These are phyloP conservation scores for Malassezia furfur DNA, from an alignment of 1,284 basidiomycete genomes.

Conservation along the genomic window DNA sequence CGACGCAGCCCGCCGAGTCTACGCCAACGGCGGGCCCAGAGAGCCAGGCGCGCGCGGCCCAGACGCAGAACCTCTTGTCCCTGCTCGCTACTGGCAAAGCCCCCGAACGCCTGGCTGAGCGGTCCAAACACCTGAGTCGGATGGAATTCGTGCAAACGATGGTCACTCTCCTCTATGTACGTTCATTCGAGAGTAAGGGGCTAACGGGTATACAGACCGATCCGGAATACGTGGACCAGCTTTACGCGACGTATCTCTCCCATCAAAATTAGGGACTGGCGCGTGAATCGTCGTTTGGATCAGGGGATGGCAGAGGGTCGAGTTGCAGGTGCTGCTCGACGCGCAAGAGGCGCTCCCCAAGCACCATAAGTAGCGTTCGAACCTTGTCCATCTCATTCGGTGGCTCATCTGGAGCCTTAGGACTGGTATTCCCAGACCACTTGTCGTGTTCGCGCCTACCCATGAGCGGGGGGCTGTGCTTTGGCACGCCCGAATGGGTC, in stretches of 20 bases:
- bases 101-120: constrained; percentile 14
- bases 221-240: constrained; percentile 28
- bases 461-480: too few relatives aligned
- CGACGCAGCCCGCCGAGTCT: too few relatives aligned
- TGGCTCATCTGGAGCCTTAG: background rate
- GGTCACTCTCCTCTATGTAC: constrained; percentile 6
- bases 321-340: constrained; percentile 13
- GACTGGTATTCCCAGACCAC: background rate
- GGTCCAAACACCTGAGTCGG: constrained; percentile 18
- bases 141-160: constrained; percentile 16
- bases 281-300: background rate
- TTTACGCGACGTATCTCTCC: constrained; percentile 27
- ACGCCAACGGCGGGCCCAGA: too few relatives aligned
- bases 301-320: background rate
- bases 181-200: background rate
- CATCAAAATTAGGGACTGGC: background rate
- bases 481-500: background rate
- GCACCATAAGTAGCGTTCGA: constrained; percentile 18
- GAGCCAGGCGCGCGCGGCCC: too few relatives aligned
- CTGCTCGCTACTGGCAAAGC: background rate
- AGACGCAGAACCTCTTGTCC: background rate
- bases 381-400: constrained; percentile 10
- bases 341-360: constrained; percentile 18
- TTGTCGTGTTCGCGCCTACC: too few relatives aligned
- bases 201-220: constrained; percentile 27